Percentiles rank a stretch among this genome's conserved stretches.
phyloP scores from a whole-genome alignment of 169 alveolate genomes.

The Neospora caninum region DNA sequence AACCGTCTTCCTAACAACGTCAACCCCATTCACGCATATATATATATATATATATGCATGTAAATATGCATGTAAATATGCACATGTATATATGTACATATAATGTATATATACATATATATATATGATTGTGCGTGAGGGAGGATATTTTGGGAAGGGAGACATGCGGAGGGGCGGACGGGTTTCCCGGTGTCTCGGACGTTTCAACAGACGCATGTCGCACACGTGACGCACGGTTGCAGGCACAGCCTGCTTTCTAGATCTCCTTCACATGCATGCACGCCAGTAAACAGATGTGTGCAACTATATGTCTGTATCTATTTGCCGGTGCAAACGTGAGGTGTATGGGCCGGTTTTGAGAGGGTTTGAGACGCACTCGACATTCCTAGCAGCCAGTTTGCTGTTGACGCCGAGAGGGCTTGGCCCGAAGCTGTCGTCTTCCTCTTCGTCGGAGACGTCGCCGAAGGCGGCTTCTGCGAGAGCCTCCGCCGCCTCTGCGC shows the following conservation, averaged over 20 bases:
- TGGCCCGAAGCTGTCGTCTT: slow-evolving; percentile 41
- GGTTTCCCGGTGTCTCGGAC: too few relatives aligned
- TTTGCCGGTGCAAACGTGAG: background rate
- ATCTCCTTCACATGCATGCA: too few relatives aligned
- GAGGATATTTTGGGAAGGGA: too few relatives aligned
- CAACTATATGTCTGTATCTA: background rate
- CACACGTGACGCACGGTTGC: too few relatives aligned
- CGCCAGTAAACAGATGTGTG: background rate
- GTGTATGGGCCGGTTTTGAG: background rate
- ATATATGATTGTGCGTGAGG: background rate
- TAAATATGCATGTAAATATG: background rate
- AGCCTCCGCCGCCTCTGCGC: background rate
- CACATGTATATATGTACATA: background rate
- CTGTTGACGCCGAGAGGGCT: slow-evolving; percentile 24
- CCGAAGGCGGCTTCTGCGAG: background rate
- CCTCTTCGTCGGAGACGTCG: background rate
- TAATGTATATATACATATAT: background rate
- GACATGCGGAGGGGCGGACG: too few relatives aligned
- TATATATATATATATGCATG: background rate
- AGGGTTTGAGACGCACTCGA: slow-evolving; percentile 36
- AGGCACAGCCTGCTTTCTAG: too few relatives aligned
- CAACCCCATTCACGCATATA: background rate
- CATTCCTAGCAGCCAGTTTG: slow-evolving; percentile 25
- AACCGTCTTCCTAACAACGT: too few relatives aligned
- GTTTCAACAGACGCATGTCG: too few relatives aligned